These are phyloP conservation scores for Delonix regia DNA, from an alignment of 306 rosid species.

Conservation along the genomic window DNA sequence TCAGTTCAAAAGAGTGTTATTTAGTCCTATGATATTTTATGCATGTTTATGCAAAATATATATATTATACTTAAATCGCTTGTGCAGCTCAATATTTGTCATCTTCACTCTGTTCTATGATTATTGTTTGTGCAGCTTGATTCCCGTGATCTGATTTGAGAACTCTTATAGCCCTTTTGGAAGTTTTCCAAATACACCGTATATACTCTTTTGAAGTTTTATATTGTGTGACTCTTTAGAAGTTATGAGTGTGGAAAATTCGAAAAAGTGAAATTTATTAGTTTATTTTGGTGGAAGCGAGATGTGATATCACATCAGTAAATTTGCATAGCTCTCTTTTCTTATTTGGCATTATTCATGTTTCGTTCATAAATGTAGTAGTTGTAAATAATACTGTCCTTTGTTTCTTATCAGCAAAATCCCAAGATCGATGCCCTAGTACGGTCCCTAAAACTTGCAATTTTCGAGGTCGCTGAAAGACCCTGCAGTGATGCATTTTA, in stretches of 20 bases:
- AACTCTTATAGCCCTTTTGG: neutral
- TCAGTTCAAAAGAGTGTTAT: constrained; percentile 53
- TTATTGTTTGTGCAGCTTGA: neutral
- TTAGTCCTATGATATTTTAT: constrained; percentile 25
- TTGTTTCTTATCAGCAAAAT: too few relatives aligned
- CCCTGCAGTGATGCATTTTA: too few relatives aligned
- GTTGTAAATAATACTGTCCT: too few relatives aligned
- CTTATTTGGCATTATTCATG: too few relatives aligned
- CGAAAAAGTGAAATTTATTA: neutral
- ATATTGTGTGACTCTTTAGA: neutral
- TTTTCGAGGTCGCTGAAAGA: too few relatives aligned
- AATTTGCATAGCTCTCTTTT: too few relatives aligned
- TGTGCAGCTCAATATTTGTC: constrained; percentile 20
- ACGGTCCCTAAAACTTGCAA: too few relatives aligned
- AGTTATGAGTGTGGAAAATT: neutral
- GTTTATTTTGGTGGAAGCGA: neutral
- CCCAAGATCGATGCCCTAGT: too few relatives aligned
- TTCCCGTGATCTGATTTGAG: neutral
- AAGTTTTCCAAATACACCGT: neutral
- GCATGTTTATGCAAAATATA: neutral
- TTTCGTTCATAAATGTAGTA: too few relatives aligned
- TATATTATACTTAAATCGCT: neutral
- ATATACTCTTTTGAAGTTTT: neutral
- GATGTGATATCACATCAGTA: neutral
- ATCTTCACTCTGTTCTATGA: neutral